Evolutionary conservation across 140 eudicot genomes (phyloP).

Genomic region (Senecio squalidus): DNA sequence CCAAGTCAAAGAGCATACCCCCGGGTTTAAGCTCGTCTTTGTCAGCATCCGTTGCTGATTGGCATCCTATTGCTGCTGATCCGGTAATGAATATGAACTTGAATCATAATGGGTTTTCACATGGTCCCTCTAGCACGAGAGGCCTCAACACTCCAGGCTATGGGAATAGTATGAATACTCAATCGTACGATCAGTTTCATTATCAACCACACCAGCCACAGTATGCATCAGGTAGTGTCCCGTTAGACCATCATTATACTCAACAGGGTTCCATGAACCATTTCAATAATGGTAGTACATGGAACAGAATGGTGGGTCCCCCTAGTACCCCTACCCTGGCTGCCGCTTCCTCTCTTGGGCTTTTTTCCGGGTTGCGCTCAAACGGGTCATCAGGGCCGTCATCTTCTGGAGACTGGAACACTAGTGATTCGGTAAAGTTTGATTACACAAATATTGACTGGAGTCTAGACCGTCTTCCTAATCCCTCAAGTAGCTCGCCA

Average conservation of each 20-base stretch:
- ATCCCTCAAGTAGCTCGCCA: conserved; percentile 25
- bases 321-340: conserved; percentile 59
- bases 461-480: conserved; percentile 59
- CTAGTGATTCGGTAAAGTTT: conserved; percentile 44
- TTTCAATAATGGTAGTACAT: conserved; percentile 36
- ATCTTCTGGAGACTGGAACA: conserved; percentile 78
- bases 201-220: conserved; percentile 39
- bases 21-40: conserved; percentile 38
- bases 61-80: conserved; percentile 53
- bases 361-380: conserved; percentile 66
- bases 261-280: conserved; percentile 23
- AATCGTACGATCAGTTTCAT: conserved; percentile 39
- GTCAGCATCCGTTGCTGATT: conserved; percentile 37
- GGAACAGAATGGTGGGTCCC: conserved; percentile 38
- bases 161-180: conserved; percentile 25
- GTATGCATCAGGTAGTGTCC: conserved; percentile 37
- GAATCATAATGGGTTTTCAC: conserved; percentile 42
- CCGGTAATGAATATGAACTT: conserved; percentile 31
- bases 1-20: conserved; percentile 47
- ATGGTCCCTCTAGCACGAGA: conserved; percentile 42
- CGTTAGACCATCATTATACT: conserved; percentile 34
- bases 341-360: conserved; percentile 80
- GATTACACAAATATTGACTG: conserved; percentile 86
- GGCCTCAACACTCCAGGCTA: conserved; percentile 36
- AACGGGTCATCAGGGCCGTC: conserved; percentile 62